Percentiles rank a stretch among this genome's conserved stretches.
Conservation (phyloP, 2,329 filamentous ascomycete species). For the Cercospora sesami region DNA sequence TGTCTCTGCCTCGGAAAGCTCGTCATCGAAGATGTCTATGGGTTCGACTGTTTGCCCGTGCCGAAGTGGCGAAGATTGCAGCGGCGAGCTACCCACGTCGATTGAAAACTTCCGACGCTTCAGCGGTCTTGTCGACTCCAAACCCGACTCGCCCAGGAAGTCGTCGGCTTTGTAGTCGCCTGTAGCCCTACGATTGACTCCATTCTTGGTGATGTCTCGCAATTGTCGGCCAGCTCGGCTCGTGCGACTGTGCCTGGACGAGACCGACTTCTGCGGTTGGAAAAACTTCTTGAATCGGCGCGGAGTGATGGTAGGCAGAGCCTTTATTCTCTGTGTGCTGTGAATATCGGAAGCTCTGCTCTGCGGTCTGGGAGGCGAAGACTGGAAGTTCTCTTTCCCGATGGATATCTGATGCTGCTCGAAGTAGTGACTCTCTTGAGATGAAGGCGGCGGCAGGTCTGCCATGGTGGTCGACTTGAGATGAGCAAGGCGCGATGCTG, state of each 20-base stretch:
- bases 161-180: conserved; percentile 20
- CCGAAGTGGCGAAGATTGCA: conserved; percentile 52
- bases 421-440: conserved; percentile 38
- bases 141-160: conserved; percentile 21
- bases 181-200: conserved; percentile 41
- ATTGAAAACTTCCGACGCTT: conserved; percentile 35
- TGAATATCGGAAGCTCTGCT: conserved; percentile 12
- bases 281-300: conserved; percentile 55
- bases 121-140: conserved; percentile 32
- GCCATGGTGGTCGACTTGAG: conserved; percentile 28
- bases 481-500: background rate
- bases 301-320: conserved; percentile 53
- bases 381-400: conserved; percentile 39
- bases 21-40: conserved; percentile 25
- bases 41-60: conserved; percentile 35
- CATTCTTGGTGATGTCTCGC: conserved; percentile 52
- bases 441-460: conserved; percentile 33
- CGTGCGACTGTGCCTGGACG: conserved; percentile 29
- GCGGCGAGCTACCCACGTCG: conserved; percentile 49
- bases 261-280: conserved; percentile 46
- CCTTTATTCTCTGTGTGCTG: conserved; percentile 44
- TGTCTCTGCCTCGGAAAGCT: conserved; percentile 39
- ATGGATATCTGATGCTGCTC: conserved; percentile 32
- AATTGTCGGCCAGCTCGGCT: conserved; percentile 49
- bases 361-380: conserved; percentile 30